phyloP scores from a whole-genome alignment of 2,329 filamentous ascomycete genomes.

The Alternaria angustiovoidea region DNA sequence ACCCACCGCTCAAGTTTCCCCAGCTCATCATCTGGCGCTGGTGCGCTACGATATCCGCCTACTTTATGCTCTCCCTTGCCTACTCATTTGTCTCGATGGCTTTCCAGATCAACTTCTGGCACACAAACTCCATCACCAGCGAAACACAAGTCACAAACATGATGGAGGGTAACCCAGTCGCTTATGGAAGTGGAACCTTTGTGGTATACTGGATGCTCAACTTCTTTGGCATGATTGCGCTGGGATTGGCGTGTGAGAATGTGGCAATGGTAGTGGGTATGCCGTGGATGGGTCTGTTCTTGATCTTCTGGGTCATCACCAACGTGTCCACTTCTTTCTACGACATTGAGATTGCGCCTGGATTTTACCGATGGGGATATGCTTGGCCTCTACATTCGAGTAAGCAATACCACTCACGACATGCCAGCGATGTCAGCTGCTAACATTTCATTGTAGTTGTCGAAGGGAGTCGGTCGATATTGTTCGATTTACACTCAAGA shows the following conservation, averaged over 20 bases:
- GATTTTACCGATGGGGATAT: constrained; percentile 69
- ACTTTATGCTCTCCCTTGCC: constrained; percentile 68
- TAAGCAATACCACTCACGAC: constrained; percentile 36
- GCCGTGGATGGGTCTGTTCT: constrained; percentile 69
- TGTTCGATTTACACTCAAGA: constrained; percentile 66
- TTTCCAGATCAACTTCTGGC: constrained; percentile 67
- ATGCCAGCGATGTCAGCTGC: background rate
- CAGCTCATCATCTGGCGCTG: constrained; percentile 68
- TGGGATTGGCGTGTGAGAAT: constrained; percentile 71
- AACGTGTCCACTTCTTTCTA: constrained; percentile 70
- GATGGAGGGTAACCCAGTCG: constrained; percentile 56
- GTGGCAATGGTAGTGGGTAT: constrained; percentile 68
- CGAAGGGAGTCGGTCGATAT: constrained; percentile 65
- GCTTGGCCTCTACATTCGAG: constrained; percentile 69
- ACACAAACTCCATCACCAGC: constrained; percentile 54
- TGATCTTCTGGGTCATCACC: constrained; percentile 73
- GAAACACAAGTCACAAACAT: constrained; percentile 53
- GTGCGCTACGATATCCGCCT: constrained; percentile 63
- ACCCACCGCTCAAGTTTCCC: constrained; percentile 65
- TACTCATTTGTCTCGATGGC: constrained; percentile 71
- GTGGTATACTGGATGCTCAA: constrained; percentile 71
- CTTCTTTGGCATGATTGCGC: constrained; percentile 68
- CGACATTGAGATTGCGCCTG: constrained; percentile 64
- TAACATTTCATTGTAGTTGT: constrained; percentile 55
- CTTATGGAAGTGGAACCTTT: constrained; percentile 67